Percentiles rank a stretch among this genome's conserved stretches.
Conservation (phyloP, 352 stramenopile species). For the Phytopythium delawarense region DNA sequence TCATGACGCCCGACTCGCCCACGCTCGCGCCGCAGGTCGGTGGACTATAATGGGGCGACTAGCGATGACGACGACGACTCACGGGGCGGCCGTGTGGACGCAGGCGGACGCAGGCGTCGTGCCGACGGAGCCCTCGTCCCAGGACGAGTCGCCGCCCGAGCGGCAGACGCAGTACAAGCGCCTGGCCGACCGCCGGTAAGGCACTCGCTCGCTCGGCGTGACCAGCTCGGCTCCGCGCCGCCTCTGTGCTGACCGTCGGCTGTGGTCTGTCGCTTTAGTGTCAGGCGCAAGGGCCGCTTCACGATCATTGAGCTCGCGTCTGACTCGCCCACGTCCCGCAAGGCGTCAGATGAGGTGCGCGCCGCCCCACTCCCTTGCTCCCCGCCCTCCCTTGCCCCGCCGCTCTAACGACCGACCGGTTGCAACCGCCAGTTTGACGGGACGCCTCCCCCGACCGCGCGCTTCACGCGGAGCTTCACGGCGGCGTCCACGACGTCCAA, state of each 20-base stretch:
- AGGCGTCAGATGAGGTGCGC: conserved; percentile 52
- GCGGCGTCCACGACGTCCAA: conserved; percentile 17
- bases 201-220: not conserved
- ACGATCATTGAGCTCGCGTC: conserved; percentile 79
- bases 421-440: not conserved
- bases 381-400: not conserved
- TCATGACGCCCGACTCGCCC: conserved; percentile 3
- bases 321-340: conserved; percentile 50
- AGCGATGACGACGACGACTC: not conserved
- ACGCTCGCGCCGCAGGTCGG: conserved; percentile 15
- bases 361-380: not conserved
- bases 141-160: conserved; percentile 35
- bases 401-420: not conserved
- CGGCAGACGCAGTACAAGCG: conserved; percentile 12
- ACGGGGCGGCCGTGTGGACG: not conserved
- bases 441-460: conserved; percentile 10
- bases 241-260: conserved; percentile 1
- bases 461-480: conserved; percentile 19
- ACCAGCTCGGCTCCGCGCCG: too few species aligned
- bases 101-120: conserved; percentile 5
- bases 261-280: conserved; percentile 19
- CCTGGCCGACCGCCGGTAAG: conserved; percentile 22
- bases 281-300: conserved; percentile 80
- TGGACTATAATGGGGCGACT: not conserved
- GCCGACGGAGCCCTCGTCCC: conserved; percentile 16